These are phyloP conservation scores for Pichia sp. DNA, from an alignment of 1,139 yeast genomes.

Conservation along the genomic window DNA sequence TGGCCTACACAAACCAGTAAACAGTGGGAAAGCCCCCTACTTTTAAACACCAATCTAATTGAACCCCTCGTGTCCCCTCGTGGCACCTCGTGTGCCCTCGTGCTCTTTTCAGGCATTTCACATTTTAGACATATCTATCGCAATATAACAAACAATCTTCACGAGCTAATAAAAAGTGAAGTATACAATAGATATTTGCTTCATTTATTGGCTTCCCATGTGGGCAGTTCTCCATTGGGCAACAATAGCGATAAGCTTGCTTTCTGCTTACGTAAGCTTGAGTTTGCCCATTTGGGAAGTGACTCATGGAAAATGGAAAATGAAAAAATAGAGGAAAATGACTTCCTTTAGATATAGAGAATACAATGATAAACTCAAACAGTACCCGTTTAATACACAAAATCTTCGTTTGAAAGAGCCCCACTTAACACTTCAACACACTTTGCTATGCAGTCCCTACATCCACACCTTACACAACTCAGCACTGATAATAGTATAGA, in stretches of 20 bases:
- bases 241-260: background rate
- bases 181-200: too few species aligned
- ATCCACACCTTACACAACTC: background rate
- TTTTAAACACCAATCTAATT: background rate
- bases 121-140: too few species aligned
- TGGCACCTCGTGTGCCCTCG: background rate
- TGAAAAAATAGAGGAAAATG: too few species aligned
- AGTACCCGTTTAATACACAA: too few species aligned
- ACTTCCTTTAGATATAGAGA: too few species aligned
- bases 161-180: too few species aligned
- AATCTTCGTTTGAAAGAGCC: too few species aligned
- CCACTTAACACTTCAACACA: too few species aligned
- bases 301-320: background rate
- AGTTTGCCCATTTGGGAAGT: background rate
- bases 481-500: background rate
- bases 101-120: background rate
- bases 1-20: background rate
- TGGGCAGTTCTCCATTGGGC: background rate
- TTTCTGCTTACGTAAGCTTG: background rate
- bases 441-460: background rate
- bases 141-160: too few species aligned
- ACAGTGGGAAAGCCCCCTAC: background rate
- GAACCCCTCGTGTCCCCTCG: background rate
- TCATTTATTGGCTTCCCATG: too few species aligned
- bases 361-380: too few species aligned